Evolutionary conservation across 2,329 filamentous ascomycete genomes (phyloP), one percentile per base, ranked within the genome.

Genomic region (Botrytis porri): DNA sequence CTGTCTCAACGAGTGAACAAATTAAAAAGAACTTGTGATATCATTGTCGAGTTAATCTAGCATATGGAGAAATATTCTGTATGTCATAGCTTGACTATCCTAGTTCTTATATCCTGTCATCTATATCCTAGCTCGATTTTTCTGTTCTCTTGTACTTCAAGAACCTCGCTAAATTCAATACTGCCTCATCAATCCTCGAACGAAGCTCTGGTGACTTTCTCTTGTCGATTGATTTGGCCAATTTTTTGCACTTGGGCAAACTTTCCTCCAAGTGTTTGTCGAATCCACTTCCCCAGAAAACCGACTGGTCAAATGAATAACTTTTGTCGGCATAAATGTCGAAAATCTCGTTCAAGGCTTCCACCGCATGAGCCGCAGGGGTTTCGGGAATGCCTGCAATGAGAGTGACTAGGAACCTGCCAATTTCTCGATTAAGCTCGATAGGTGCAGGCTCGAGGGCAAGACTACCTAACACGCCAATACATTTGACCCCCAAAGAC

Each of bases 281-380:
- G 78, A 92, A 89, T 75, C 84, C 84, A 75, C 89, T 85, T 76
- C 85, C 85, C 87, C 89, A 91, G 81, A 92, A 92, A 3, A 92
- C 89, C 39, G 86, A 84, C 73, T 82, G 83, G 79, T 92, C 90
- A 78, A 86, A 90, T 18, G 84, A 82, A 71, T 83, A 84, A 20
- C 83, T 84, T 80, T 89, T 88, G 78, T 92, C 88, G 39, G 85
- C 87, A 81, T 92, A 92, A 12, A 92, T 85, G 76, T 92, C 90
- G 76, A 91, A 90, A 29, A 92, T 75, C 80, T 91, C 88, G 81
- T 92, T 88, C 61, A 92, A 82, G 25, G 88, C 88, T 81, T 92
- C 90, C 45, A 92, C 85, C 8, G 84, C 84, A 63, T 91, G 88
- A 2, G 88, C 89, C 2, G 85, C 81, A 2, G 88, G 84, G 1